Percentiles rank a stretch among this genome's conserved stretches.
Evolutionary conservation across 169 alveolate species (phyloP).

Genomic region (Eimeria praecox): DNA sequence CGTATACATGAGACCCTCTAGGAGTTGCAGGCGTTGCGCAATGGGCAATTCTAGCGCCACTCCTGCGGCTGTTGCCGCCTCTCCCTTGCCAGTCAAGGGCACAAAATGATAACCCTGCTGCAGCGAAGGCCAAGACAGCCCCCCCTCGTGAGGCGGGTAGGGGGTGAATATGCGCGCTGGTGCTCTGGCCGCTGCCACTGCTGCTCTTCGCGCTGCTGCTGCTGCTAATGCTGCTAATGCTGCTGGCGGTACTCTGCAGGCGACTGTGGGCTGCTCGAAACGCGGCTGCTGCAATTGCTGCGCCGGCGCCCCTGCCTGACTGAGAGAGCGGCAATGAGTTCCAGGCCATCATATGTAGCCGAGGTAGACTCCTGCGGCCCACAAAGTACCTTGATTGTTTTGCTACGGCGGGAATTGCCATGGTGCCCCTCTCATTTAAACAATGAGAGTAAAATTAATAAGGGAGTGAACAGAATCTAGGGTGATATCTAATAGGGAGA

Average conservation of each 20-base stretch:
- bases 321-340: background rate
- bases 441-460: background rate
- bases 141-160: background rate
- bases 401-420: conserved; percentile 14
- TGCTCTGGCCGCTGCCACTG: background rate
- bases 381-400: background rate
- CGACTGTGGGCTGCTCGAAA: background rate
- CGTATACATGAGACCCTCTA: conserved; percentile 40
- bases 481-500: background rate
- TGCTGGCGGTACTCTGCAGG: background rate
- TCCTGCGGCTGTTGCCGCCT: conserved; percentile 15
- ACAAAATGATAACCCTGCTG: background rate
- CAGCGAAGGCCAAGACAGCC: background rate
- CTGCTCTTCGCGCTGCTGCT: background rate
- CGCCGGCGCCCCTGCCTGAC: background rate
- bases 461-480: background rate
- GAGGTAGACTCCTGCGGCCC: background rate
- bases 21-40: background rate
- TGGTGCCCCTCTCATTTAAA: background rate
- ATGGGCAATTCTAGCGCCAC: background rate
- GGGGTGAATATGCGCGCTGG: background rate
- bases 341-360: background rate
- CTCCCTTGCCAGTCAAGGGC: conserved; percentile 14
- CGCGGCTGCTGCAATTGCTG: background rate
- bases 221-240: conserved; percentile 51